These are phyloP conservation scores for Plenodomus tracheiphilus DNA, from an alignment of 2,329 filamentous ascomycete genomes.

Conservation along the genomic window DNA sequence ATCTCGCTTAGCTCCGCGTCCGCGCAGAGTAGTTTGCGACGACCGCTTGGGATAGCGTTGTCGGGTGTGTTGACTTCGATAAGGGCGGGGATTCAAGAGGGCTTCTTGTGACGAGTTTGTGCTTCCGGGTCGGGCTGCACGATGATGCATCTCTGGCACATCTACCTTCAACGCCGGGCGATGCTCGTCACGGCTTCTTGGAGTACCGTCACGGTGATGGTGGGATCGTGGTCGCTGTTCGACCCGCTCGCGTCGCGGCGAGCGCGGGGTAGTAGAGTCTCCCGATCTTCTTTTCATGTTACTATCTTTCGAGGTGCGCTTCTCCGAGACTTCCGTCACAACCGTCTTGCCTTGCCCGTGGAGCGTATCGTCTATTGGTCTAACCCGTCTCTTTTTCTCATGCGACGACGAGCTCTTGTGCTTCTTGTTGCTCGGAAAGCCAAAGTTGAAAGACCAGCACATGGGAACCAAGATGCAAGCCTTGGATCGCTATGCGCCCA, in stretches of 20 bases:
- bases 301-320: constrained; percentile 34
- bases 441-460: constrained; percentile 44
- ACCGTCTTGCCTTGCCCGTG: constrained; percentile 28
- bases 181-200: constrained; percentile 22
- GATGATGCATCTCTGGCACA: constrained; percentile 35
- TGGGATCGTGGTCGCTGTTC: constrained; percentile 24
- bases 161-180: constrained; percentile 30
- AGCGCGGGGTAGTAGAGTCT: constrained; percentile 26
- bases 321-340: constrained; percentile 32
- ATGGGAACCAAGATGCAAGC: constrained; percentile 34
- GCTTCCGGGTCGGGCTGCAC: constrained; percentile 26
- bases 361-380: constrained; percentile 23
- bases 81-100: constrained; percentile 42
- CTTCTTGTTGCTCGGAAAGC: constrained; percentile 35
- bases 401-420: constrained; percentile 27
- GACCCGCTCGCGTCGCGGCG: constrained; percentile 27
- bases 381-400: constrained; percentile 37
- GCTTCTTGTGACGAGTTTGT: constrained; percentile 39
- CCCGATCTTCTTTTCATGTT: constrained; percentile 28
- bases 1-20: constrained; percentile 43
- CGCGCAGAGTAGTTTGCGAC: constrained; percentile 40
- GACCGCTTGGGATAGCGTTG: constrained; percentile 39
- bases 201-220: constrained; percentile 16
- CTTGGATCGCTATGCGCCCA: constrained; percentile 33
- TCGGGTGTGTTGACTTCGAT: constrained; percentile 35